Conservation (phyloP, 768 basidiomycete species). For the Leccinum subtestaceum region DNA sequence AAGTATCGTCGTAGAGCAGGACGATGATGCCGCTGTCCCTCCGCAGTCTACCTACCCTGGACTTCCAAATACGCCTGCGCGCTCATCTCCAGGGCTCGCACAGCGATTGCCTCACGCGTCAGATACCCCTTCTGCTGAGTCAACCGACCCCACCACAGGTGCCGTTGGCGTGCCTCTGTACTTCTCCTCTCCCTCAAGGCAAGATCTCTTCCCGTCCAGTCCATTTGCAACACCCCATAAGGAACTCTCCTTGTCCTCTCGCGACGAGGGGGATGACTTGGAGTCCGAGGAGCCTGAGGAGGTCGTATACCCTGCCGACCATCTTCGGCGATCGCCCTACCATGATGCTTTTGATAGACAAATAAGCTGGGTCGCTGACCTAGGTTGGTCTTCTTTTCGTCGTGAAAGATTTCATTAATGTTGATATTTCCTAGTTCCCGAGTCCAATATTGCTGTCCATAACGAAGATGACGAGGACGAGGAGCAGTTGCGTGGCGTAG, state of each 20-base stretch:
- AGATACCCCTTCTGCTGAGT: conserved; percentile 48
- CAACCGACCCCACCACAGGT: conserved; percentile 43
- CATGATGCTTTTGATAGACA: conserved; percentile 50
- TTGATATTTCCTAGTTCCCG: conserved; percentile 43
- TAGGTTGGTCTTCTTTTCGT: conserved; percentile 45
- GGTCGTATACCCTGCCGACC: conserved; percentile 61
- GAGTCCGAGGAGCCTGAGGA: conserved; percentile 47
- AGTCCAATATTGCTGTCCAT: conserved; percentile 63
- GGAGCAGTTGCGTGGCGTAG: conserved; percentile 34
- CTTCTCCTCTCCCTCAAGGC: conserved; percentile 46
- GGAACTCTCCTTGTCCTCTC: conserved; percentile 49
- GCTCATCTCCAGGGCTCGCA: conserved; percentile 28
- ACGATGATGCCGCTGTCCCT: conserved; percentile 54
- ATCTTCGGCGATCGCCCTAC: conserved; percentile 49
- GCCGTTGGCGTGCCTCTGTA: conserved; percentile 51
- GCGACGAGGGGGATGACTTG: conserved; percentile 53
- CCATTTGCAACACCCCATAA: conserved; percentile 71
- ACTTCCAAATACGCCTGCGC: conserved; percentile 43
- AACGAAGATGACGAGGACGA: conserved; percentile 48
- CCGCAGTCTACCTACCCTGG: conserved; percentile 38
- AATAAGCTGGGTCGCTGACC: conserved; percentile 77
- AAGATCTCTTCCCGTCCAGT: conserved; percentile 62
- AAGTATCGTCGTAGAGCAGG: conserved; percentile 68
- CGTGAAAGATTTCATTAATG: neutral
- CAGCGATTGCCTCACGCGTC: conserved; percentile 48